Conservation (phyloP, 2,329 filamentous ascomycete genomes). For the Drechmeria coniospora region DNA sequence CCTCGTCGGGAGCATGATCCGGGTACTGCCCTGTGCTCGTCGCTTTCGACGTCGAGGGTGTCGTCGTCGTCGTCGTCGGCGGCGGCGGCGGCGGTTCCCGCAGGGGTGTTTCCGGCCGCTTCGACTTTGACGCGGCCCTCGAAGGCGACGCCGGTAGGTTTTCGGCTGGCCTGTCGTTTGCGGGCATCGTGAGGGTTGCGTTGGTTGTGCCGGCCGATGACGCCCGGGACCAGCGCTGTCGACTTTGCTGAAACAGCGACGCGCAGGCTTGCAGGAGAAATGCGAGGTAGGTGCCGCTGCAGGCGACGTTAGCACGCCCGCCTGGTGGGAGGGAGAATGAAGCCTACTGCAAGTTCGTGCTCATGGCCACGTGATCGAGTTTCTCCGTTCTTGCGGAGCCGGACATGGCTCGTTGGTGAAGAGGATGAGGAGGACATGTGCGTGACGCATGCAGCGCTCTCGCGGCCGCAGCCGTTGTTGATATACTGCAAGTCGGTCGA, state of each 20-base stretch:
- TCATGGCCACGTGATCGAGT: neutral
- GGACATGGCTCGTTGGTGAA: no score
- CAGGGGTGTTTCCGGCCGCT: no score
- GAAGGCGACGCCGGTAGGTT: no score
- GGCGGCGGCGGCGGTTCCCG: no score
- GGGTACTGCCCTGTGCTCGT: conserved; percentile 3
- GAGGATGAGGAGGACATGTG: no score
- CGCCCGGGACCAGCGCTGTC: neutral
- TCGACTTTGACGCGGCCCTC: no score
- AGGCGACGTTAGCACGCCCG: no score
- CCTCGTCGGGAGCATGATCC: conserved; percentile 8
- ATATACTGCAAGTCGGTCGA: neutral
- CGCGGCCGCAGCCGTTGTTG: neutral
- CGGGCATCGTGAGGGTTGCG: no score
- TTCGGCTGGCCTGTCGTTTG: no score
- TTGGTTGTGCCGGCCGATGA: no score
- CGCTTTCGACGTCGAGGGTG: neutral
- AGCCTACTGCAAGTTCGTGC: conserved; percentile 1
- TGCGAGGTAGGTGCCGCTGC: conserved; percentile 1
- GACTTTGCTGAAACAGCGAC: neutral
- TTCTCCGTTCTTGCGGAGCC: neutral
- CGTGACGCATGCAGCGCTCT: no score
- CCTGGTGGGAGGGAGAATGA: no score
- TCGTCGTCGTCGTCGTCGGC: neutral
- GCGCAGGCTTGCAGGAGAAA: conserved; percentile 1